phyloP scores from a whole-genome alignment of 1,139 yeast species.

The Debaryomyces sp. region DNA sequence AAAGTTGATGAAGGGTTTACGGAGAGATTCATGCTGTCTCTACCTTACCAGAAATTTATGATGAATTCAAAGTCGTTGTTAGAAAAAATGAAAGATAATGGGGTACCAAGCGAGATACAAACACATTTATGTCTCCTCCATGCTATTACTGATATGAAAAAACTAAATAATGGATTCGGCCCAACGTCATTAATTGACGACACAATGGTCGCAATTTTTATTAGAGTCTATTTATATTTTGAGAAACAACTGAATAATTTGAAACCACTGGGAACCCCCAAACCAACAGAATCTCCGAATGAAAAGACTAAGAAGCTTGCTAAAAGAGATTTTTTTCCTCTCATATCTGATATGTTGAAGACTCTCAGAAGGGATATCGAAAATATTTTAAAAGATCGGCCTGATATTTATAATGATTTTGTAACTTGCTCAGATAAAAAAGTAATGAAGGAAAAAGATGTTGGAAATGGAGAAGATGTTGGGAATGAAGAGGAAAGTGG shows the following conservation, averaged over 20 bases:
- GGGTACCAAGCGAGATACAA: constrained; percentile 30
- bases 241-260: constrained; percentile 10
- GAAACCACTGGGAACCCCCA: constrained; percentile 1
- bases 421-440: constrained; percentile 14
- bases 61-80: constrained; percentile 39
- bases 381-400: constrained; percentile 28
- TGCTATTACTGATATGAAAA: constrained; percentile 64
- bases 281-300: constrained; percentile 29
- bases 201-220: constrained; percentile 63
- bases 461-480: too few species aligned
- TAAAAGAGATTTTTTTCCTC: constrained; percentile 48
- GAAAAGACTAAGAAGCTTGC: constrained; percentile 44
- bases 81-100: constrained; percentile 30
- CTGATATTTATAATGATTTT: constrained; percentile 36
- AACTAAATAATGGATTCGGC: constrained; percentile 79
- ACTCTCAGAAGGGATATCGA: constrained; percentile 35
- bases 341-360: constrained; percentile 39
- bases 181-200: constrained; percentile 81
- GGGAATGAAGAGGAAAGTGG: too few species aligned
- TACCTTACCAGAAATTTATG: constrained; percentile 51
- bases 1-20: constrained; percentile 52
- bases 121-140: constrained; percentile 46
- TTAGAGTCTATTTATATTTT: constrained; percentile 47
- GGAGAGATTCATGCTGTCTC: constrained; percentile 52
- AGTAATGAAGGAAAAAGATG: background rate